A percentile compares a stretch with the other conserved stretches of the same genome.
Evolutionary conservation across 495 filamentous ascomycete genomes (phyloP).

Genomic region (Cetradonia linearis): DNA sequence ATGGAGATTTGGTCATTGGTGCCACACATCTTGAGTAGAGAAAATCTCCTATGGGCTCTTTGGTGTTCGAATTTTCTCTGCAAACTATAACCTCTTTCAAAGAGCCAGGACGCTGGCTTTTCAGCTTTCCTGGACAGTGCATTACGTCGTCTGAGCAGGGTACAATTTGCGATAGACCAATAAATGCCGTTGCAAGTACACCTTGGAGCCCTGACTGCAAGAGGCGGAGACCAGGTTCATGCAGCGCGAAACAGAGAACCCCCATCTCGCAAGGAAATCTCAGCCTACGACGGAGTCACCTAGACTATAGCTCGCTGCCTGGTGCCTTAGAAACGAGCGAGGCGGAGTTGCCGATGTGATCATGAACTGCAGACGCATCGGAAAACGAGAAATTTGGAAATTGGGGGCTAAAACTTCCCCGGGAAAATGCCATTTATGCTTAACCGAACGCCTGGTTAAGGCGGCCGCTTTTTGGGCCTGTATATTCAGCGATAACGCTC

Average conservation of each 20-base stretch:
- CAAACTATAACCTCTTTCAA: neutral
- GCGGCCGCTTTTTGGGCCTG: neutral
- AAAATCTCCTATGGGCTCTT: neutral
- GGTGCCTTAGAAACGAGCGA: too few species aligned
- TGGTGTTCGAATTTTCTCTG: neutral
- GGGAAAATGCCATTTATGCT: neutral
- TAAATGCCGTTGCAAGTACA: neutral
- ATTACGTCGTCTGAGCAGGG: neutral
- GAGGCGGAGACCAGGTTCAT: neutral
- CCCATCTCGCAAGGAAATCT: neutral
- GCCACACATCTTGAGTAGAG: constrained; percentile 5
- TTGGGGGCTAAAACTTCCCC: neutral
- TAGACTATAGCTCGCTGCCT: neutral
- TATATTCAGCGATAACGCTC: neutral
- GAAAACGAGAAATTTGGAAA: neutral
- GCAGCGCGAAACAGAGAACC: neutral
- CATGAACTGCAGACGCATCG: neutral
- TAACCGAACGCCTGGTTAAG: neutral
- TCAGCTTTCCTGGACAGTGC: neutral
- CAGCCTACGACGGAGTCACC: neutral
- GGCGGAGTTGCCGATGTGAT: neutral
- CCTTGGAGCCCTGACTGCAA: neutral
- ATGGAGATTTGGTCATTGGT: neutral
- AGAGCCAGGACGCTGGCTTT: neutral
- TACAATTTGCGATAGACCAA: neutral